Conservation (phyloP, 2,329 filamentous ascomycete species). For the Penicillium sp. region DNA sequence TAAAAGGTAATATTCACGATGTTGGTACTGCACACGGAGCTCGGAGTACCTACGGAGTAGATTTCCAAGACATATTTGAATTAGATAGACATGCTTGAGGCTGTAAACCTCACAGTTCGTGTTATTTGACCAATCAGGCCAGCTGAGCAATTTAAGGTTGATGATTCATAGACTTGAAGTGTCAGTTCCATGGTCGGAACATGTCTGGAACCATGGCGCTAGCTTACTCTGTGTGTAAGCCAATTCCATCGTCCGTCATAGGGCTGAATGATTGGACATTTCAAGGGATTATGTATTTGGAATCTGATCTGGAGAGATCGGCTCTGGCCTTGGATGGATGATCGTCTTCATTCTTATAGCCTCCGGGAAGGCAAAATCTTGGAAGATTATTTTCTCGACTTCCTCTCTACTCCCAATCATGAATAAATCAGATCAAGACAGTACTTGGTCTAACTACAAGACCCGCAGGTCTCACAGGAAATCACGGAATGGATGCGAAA, state of each 20-base stretch:
- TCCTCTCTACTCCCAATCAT: not conserved
- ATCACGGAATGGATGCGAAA: slow-evolving; percentile 1
- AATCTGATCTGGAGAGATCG: not conserved
- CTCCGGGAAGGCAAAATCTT: not conserved
- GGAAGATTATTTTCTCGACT: not conserved
- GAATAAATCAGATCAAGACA: not conserved
- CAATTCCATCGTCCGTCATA: not conserved
- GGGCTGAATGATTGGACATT: not conserved
- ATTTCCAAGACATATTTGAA: too few species aligned
- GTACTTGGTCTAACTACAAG: not conserved
- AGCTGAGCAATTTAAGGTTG: too few species aligned
- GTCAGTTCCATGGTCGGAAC: too few species aligned
- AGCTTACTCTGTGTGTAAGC: too few species aligned
- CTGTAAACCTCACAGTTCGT: too few species aligned
- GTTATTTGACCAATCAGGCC: too few species aligned
- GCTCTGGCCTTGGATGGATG: not conserved
- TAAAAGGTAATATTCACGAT: too few species aligned
- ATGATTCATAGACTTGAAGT: too few species aligned
- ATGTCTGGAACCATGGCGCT: too few species aligned
- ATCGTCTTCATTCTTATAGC: not conserved
- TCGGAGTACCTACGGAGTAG: too few species aligned
- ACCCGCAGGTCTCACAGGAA: slow-evolving; percentile 2
- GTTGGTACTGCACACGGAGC: too few species aligned
- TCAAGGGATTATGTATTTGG: not conserved
- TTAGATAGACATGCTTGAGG: too few species aligned